Percentiles rank a stretch among this genome's conserved stretches.
Evolutionary conservation across 2,329 filamentous ascomycete species (phyloP).

Genomic region (Myotisia sp.): DNA sequence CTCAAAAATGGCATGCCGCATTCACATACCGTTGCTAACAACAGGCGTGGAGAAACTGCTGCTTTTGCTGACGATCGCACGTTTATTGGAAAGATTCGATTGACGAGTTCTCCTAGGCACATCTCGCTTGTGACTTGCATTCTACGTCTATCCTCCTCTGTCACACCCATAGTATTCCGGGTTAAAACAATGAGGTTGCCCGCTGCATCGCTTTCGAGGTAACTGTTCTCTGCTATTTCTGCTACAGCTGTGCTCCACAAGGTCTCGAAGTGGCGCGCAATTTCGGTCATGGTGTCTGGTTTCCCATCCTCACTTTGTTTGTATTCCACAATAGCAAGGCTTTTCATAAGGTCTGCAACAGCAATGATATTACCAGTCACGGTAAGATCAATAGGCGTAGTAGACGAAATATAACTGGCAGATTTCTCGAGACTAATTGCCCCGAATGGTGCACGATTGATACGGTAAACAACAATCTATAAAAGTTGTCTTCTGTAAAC

Average conservation of each 20-base stretch:
- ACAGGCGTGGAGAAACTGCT: constrained; percentile 65
- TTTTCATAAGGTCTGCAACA: constrained; percentile 89
- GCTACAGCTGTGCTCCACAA: constrained; percentile 70
- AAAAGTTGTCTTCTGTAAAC: no score
- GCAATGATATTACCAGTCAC: constrained; percentile 63
- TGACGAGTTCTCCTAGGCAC: constrained; percentile 82
- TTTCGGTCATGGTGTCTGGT: constrained; percentile 53
- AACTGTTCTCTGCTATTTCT: constrained; percentile 56
- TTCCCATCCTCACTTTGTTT: constrained; percentile 42
- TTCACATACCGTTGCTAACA: constrained; percentile 65
- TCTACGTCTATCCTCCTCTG: constrained; percentile 54
- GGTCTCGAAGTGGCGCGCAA: constrained; percentile 66
- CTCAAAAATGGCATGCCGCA: background rate
- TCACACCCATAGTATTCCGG: constrained; percentile 57
- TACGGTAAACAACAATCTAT: constrained; percentile 45
- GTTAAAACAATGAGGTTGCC: constrained; percentile 76
- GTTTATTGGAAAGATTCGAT: constrained; percentile 63
- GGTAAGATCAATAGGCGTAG: constrained; percentile 67
- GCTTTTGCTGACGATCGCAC: constrained; percentile 51
- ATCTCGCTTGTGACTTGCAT: constrained; percentile 68
- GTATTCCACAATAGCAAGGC: constrained; percentile 57
- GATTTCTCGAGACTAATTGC: constrained; percentile 48
- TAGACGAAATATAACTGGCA: constrained; percentile 66
- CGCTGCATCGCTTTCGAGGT: constrained; percentile 71
- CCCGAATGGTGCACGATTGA: constrained; percentile 26